phyloP scores from a whole-genome alignment of 1,139 yeast genomes.

The Candida neerlandica region DNA sequence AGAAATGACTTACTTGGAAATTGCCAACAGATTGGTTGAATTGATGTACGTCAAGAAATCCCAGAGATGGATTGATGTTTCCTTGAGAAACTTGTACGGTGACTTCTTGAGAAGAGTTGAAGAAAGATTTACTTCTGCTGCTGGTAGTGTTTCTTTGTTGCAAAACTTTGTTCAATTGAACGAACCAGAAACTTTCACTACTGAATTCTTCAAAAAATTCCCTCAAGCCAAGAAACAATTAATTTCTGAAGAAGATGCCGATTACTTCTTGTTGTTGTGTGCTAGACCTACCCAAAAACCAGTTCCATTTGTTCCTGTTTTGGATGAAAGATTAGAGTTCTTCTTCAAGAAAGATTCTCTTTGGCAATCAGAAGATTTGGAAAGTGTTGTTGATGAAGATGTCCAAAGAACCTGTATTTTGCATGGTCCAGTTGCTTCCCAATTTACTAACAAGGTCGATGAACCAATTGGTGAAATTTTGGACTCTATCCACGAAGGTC shows the following conservation, averaged over 20 bases:
- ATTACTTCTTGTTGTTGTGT: constrained; percentile 84
- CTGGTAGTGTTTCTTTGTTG: constrained; percentile 62
- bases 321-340: constrained; percentile 91
- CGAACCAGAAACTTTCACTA: constrained; percentile 62
- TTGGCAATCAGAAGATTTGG: constrained; percentile 98
- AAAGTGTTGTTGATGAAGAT: constrained; percentile 93
- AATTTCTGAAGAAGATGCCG: constrained; percentile 93
- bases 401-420: constrained; percentile 98
- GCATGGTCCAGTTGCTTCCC: constrained; percentile 98
- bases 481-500: constrained; percentile 90
- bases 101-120: constrained; percentile 90
- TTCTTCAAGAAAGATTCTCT: constrained; percentile 98
- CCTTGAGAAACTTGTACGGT: constrained; percentile 86
- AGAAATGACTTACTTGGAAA: constrained; percentile 95
- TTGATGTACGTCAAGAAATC: constrained; percentile 83
- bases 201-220: constrained; percentile 63
- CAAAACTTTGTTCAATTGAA: constrained; percentile 74
- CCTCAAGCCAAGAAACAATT: constrained; percentile 79
- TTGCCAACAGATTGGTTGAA: constrained; percentile 84
- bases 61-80: constrained; percentile 82
- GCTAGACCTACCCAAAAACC: constrained; percentile 91
- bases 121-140: constrained; percentile 79
- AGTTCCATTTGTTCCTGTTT: constrained; percentile 94
- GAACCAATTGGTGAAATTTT: constrained; percentile 91
- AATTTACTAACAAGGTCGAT: constrained; percentile 79